Evolutionary conservation across 2,329 filamentous ascomycete genomes (phyloP), one percentile per base, ranked within the genome.

Genomic region (Talaromyces sp.): DNA sequence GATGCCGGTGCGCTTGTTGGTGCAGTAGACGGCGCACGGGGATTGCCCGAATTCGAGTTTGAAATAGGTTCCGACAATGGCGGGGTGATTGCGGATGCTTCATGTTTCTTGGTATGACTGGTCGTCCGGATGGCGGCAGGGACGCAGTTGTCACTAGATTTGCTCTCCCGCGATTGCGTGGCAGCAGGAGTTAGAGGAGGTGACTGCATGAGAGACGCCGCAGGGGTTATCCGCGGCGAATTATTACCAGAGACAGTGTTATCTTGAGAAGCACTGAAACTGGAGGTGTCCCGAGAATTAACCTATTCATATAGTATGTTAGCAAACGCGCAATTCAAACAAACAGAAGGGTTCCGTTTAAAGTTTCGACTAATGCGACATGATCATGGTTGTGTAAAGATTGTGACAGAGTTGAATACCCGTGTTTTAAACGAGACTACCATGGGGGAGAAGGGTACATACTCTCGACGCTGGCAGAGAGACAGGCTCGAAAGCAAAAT

Each of bases 141-240:
- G 37, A 68, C 68, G 48, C 69, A 69, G 55, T 64, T 67, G 58
- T 71, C 69, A 52, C 65, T 70, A 58, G 66, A 63, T 63, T 70
- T 71, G 54, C 67, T 78, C 68, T 85, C 84, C 64, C 79, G 78
- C 55, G 82, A 84, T 63, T 80, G 78, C 43, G 90, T 93, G 53
- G 86, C 91, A 56, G 91, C 86, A 17, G 93, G 93, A 11, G 92
- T 97, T 54, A 97, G 81, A 41, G 91, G 91, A 63, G 93, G 93
- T 10, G 92, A 96, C 65, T 93, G 89, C 76, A 95, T 83, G 58
- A 88, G 84, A 60, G 86, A 84, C 45, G 83, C 77, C 61, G 83
- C 81, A 60, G 89, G 87, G 63, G 86, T 89, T 40, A 84, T 78
- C 69, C 81, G 81, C 31, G 88, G 86, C 58, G 88, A 91, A 61